Conservation (phyloP, 176 grass and related monocot genomes). For the Ampelocalamus luodianensis region DNA sequence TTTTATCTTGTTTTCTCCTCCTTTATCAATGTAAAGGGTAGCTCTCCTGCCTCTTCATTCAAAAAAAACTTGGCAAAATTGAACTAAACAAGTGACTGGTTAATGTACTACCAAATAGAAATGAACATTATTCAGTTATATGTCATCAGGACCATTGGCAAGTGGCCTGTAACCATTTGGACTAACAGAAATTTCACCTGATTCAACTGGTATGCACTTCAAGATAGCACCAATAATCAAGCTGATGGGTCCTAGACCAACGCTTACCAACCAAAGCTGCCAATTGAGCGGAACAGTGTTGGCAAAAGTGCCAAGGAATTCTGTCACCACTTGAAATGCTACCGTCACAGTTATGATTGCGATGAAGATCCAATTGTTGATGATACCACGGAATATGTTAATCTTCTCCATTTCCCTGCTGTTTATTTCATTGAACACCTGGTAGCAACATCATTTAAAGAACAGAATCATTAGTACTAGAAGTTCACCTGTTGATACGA, state of each 20-base stretch:
- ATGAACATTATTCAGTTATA: slow-evolving; percentile 44
- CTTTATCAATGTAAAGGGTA: no score
- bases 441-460: background rate
- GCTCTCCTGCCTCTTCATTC: no score
- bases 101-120: background rate
- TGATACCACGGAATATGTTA: slow-evolving; percentile 71
- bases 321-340: slow-evolving; percentile 83
- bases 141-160: slow-evolving; percentile 67
- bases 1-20: no score
- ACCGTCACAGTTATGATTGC: slow-evolving; percentile 63
- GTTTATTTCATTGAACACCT: slow-evolving; percentile 99
- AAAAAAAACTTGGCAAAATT: no score
- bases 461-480: background rate
- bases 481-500: background rate
- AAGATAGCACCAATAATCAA: slow-evolving; percentile 73
- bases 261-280: slow-evolving; percentile 75
- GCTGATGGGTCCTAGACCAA: slow-evolving; percentile 71
- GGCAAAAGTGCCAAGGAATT: slow-evolving; percentile 82
- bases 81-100: background rate
- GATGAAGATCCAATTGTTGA: slow-evolving; percentile 78
- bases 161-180: slow-evolving; percentile 64
- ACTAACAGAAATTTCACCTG: slow-evolving; percentile 20
- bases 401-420: slow-evolving; percentile 97
- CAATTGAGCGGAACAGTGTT: slow-evolving; percentile 80
- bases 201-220: slow-evolving; percentile 80